Evolutionary conservation across 768 basidiomycete species (phyloP), one percentile per base, ranked within the genome.

Genomic region (Sarcomyxa edulis): DNA sequence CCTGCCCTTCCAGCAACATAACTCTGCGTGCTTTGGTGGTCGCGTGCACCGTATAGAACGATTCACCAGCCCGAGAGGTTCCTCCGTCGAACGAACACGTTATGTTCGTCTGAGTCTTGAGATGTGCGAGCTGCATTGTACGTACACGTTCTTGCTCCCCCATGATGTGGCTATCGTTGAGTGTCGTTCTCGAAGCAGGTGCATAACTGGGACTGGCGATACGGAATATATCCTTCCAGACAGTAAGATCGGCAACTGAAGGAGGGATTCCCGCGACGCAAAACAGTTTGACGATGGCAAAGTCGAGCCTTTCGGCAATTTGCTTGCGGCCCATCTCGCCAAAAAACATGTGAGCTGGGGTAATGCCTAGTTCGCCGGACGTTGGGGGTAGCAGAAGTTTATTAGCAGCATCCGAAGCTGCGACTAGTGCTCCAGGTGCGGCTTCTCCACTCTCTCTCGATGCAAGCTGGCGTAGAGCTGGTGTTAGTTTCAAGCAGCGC

Each of bases 211-310:
- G 55, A 7, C 24, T 35, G 4, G 30, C 23, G 12, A 50, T 35
- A 7, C 21, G 15, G 16, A 51, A 45, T 1, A 56, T 8, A 1
- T 49, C 43, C 32, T 58, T 58, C 52, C 52, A 56, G 32, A 46
- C 48, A 11, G 20, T 34, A 8, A 46, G 41, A 23, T 58, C 49
- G 2, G 34, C 51, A 12, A 56, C 25, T 1, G 9, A n/a, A 12
- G 47, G 47, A 8, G 49, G 43, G n/a, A 58, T 32, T 6, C 48
- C 27, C 1, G 48, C 44, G 15, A 47, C 37, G 21, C 52, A 53
- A 37, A 58, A 31, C 1, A 60, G 38, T 38, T 54, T 48, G 28
- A 58, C 45, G 20, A 60, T 40, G 1, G 52, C 50, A 18, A 50
- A 36, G 40, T 56, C 50, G 7, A 53, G n/a, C n/a, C n/a, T n/a